A percentile compares a stretch with the other conserved stretches of the same genome.
Evolutionary conservation across 441 rosid species (phyloP).

Genomic region (Metrosideros polymorpha): DNA sequence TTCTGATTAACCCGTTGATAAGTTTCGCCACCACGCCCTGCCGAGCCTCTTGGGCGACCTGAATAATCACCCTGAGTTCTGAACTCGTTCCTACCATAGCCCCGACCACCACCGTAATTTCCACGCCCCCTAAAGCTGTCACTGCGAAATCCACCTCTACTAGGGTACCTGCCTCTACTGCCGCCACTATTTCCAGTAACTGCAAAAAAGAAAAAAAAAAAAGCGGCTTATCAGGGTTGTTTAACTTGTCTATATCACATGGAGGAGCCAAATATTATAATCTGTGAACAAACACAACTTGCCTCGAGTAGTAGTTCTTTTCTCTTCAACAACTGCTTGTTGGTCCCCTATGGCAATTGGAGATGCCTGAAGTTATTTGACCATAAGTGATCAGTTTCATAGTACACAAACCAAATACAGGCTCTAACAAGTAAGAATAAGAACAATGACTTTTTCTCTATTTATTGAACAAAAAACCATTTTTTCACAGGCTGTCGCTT

Average conservation of each 20-base stretch:
- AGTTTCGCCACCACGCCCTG: conserved; percentile 52
- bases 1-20: conserved; percentile 53
- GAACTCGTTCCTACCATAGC: conserved; percentile 59
- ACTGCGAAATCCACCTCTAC: conserved; percentile 54
- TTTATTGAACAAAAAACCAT: not conserved
- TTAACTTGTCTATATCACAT: not conserved
- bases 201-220: conserved; percentile 7
- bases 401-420: not conserved
- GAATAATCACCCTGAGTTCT: conserved; percentile 62
- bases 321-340: conserved; percentile 65
- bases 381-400: not conserved
- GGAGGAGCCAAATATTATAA: not conserved
- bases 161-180: conserved; percentile 68
- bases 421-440: not conserved
- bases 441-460: not conserved
- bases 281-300: not conserved
- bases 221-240: not conserved
- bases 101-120: conserved; percentile 50
- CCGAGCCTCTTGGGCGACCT: conserved; percentile 54
- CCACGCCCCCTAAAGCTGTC: conserved; percentile 74
- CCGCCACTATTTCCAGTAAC: conserved; percentile 21
- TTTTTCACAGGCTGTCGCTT: not conserved
- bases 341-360: conserved; percentile 63
- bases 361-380: conserved; percentile 51
- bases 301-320: conserved; percentile 80